Evolutionary conservation across 352 stramenopile genomes (phyloP).

Genomic region (Phytophthora sojae): DNA sequence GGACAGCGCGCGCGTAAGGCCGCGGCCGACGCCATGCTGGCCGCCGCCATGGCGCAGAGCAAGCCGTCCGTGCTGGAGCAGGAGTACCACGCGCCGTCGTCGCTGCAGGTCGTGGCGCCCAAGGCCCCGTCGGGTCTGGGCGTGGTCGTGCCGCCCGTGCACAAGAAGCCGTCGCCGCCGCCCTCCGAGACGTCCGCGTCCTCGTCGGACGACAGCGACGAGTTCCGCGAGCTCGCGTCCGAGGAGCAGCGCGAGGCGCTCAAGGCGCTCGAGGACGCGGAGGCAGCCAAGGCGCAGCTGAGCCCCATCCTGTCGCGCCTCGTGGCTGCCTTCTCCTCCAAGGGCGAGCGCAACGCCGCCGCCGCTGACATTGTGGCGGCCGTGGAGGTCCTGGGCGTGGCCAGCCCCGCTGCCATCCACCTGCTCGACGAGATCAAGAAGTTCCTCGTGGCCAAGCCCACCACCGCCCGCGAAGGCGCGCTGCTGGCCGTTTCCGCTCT

Average conservation of each 20-base stretch:
- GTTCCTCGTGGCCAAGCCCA: conserved; percentile 55
- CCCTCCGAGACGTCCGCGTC: conserved; percentile 44
- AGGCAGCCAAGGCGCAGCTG: conserved; percentile 47
- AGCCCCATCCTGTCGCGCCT: conserved; percentile 52
- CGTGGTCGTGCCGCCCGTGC: conserved; percentile 25
- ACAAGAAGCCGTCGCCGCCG: conserved; percentile 36
- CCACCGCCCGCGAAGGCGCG: conserved; percentile 57
- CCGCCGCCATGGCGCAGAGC: conserved; percentile 39
- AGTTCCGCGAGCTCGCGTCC: conserved; percentile 46
- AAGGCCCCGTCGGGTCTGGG: conserved; percentile 6
- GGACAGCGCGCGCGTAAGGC: conserved; percentile 70
- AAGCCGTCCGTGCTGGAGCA: conserved; percentile 50
- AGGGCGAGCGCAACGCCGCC: conserved; percentile 52
- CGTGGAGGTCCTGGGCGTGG: conserved; percentile 50
- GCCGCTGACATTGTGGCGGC: conserved; percentile 57
- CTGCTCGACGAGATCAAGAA: conserved; percentile 55
- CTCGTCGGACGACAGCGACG: conserved; percentile 43
- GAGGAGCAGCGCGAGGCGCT: conserved; percentile 59
- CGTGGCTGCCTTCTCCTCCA: conserved; percentile 41
- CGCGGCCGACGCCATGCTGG: conserved; percentile 55
- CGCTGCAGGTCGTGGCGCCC: conserved; percentile 36
- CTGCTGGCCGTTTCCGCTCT: conserved; percentile 54
- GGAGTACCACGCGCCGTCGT: conserved; percentile 17
- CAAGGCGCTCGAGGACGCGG: conserved; percentile 35
- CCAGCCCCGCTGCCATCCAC: conserved; percentile 46